Evolutionary conservation across 2,329 filamentous ascomycete species (phyloP), one percentile per base, ranked within the genome.

Genomic region (Penicillium sp.): DNA sequence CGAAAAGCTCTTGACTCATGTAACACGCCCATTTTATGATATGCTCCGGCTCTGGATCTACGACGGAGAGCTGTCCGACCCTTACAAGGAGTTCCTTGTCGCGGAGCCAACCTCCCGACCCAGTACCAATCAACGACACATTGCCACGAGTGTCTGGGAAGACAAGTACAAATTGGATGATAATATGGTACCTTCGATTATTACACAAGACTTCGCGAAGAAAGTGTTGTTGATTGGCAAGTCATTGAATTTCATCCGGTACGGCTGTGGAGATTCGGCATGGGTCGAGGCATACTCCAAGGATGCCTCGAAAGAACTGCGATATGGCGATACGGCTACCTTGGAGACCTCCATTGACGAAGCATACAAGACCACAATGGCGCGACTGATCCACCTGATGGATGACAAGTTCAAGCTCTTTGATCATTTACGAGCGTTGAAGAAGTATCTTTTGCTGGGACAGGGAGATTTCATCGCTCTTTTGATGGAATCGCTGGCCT

Each of bases 201-300:
- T 96, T 57, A 94, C 89, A 0, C 79, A 86, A 36, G 90, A 95
- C 51, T 96, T 98, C 69, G 89, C 93, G 0, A 88, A 93, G 57
- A 96, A 96, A 64, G 88, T 98, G 5, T 97, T 97, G 60, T 74
- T 98, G 6, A 98, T 98, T 58, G 93, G 93, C 46, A 98, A 98
- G 68, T 95, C 90, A 3, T 78, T 98, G 44, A 98, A 98, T 69
- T 98, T 98, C 69, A 96, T 98, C 65, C 85, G 93, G 20, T 90
- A 96, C 68, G 91, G 89, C 57, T 98, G 93, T 65, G 86, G 86
- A 7, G 94, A 98, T 66, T 88, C 89, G 20, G 82, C 85, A 26
- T 98, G 93, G 93, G 93, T 98, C 1, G 90, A 96, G 63, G 84
- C 84, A 26, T 97, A 98, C 70, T 95, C 90, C 23, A 95, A 94